Percentiles rank a stretch among this genome's conserved stretches.
These are phyloP conservation scores for Cupressus sempervirens DNA, from an alignment of 75 land plant genomes.

Conservation along the genomic window DNA sequence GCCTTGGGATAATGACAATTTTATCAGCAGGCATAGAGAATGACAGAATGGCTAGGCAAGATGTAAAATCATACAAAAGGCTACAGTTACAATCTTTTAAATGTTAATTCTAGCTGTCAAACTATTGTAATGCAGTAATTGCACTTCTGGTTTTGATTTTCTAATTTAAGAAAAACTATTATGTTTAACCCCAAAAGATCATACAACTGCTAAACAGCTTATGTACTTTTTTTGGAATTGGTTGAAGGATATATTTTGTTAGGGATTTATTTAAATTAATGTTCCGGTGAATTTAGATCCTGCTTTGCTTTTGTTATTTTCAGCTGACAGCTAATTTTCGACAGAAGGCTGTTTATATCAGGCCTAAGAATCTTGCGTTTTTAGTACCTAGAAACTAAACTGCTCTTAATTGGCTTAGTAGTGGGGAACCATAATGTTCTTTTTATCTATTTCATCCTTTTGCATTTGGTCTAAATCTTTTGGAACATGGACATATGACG, in stretches of 20 bases:
- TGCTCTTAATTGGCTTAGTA: not conserved
- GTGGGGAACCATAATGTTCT: not conserved
- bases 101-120: not conserved
- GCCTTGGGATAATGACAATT: not conserved
- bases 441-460: not conserved
- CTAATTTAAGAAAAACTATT: not conserved
- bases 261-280: not conserved
- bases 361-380: not conserved
- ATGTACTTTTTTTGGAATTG: not conserved
- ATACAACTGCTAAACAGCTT: not conserved
- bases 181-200: not conserved
- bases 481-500: not conserved
- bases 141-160: not conserved
- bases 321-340: not conserved
- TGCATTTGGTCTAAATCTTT: not conserved
- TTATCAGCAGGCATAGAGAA: not conserved
- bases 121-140: not conserved
- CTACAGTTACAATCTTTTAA: not conserved
- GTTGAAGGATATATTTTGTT: not conserved
- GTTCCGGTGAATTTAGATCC: not conserved
- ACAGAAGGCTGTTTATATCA: not conserved
- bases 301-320: not conserved
- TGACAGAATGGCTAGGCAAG: not conserved
- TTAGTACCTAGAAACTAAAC: not conserved
- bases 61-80: not conserved